These are phyloP conservation scores for Theobroma cacao DNA, from an alignment of 345 rosid genomes.

Conservation along the genomic window DNA sequence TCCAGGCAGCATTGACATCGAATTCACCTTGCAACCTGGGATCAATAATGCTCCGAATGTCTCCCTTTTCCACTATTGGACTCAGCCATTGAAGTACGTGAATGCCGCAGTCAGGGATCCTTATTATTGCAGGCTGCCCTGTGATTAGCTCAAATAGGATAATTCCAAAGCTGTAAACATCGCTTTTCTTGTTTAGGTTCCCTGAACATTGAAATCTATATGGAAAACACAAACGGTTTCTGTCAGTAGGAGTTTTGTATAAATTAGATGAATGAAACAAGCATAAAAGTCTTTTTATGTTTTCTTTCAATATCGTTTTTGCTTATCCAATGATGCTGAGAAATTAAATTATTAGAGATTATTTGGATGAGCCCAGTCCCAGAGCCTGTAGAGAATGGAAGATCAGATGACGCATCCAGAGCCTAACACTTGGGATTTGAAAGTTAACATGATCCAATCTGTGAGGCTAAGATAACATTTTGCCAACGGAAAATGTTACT, in stretches of 20 bases:
- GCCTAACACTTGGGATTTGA: not conserved
- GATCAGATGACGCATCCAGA: not conserved
- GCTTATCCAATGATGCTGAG: too few species aligned
- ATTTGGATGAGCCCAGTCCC: not conserved
- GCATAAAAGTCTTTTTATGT: too few species aligned
- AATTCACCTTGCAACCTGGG: conserved; percentile 13
- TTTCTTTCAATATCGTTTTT: too few species aligned
- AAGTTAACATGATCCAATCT: too few species aligned
- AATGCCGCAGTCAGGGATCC: not conserved
- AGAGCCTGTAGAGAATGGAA: not conserved
- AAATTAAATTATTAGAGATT: not conserved
- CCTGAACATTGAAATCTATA: not conserved
- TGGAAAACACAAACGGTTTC: not conserved
- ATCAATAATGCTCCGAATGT: conserved; percentile 29
- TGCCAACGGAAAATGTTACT: too few species aligned
- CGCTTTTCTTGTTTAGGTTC: conserved; percentile 29
- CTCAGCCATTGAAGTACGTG: conserved; percentile 9
- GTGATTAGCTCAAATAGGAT: conserved; percentile 40
- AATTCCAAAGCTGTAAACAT: conserved; percentile 43
- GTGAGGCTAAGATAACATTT: too few species aligned
- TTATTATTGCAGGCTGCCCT: conserved; percentile 26
- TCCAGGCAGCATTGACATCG: conserved; percentile 28
- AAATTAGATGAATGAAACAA: not conserved
- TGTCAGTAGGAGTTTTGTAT: too few species aligned
- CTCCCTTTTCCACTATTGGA: conserved; percentile 26